A percentile compares a stretch with the other conserved stretches of the same genome.
Conservation (phyloP, 2,329 filamentous ascomycete species). For the Epichloe festucae region DNA sequence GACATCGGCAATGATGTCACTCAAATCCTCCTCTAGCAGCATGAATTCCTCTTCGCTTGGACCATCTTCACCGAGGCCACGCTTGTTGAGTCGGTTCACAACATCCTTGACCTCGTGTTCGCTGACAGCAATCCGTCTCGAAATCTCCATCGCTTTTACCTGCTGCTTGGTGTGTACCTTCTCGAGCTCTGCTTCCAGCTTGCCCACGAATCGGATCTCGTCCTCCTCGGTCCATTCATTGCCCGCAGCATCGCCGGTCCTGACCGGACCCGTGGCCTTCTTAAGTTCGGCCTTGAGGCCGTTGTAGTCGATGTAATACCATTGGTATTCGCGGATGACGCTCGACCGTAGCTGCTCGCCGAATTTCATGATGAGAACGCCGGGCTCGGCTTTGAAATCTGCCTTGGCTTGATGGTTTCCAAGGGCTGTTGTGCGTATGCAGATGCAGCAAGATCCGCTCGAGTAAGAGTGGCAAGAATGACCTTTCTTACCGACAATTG, state of each 20-base stretch:
- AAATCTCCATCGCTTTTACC: slow-evolving; percentile 92
- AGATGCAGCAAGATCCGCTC: not conserved
- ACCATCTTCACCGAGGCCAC: slow-evolving; percentile 40
- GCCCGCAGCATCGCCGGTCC: slow-evolving; percentile 29
- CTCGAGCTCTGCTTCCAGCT: slow-evolving; percentile 84
- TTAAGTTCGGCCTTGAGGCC: slow-evolving; percentile 81
- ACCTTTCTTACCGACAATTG: not conserved
- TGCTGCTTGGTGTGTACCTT: slow-evolving; percentile 98
- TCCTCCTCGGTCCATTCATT: slow-evolving; percentile 81
- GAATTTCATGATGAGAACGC: slow-evolving; percentile 62
- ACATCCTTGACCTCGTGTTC: slow-evolving; percentile 87
- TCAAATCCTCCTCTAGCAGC: slow-evolving; percentile 84
- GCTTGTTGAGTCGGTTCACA: slow-evolving; percentile 57
- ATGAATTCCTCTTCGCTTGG: slow-evolving; percentile 88
- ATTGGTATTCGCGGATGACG: slow-evolving; percentile 91
- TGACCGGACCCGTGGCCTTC: slow-evolving; percentile 43
- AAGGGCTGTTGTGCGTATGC: slow-evolving; percentile 25
- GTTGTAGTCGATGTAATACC: slow-evolving; percentile 98
- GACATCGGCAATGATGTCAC: slow-evolving; percentile 96
- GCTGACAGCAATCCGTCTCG: slow-evolving; percentile 73
- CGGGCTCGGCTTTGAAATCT: slow-evolving; percentile 30
- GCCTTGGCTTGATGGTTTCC: slow-evolving; percentile 23
- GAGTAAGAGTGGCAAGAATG: too few species aligned
- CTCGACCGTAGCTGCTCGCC: slow-evolving; percentile 93
- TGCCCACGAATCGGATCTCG: slow-evolving; percentile 74